Percentiles rank a stretch among this genome's conserved stretches.
phyloP scores from a whole-genome alignment of 164 flowering plant species.

The Paratinospora sagittata region DNA sequence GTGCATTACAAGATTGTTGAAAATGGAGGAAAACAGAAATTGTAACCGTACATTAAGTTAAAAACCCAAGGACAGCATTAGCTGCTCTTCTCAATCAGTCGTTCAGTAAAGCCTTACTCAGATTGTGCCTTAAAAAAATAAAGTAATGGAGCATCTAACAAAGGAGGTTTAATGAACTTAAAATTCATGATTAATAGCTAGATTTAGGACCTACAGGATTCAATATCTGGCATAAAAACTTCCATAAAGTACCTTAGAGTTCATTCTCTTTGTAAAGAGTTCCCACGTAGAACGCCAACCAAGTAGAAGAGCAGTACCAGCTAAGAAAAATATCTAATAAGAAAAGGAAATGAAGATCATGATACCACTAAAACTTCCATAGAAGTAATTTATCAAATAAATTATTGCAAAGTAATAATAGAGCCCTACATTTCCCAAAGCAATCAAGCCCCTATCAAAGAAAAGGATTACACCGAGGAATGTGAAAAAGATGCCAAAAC shows the following conservation, averaged over 20 bases:
- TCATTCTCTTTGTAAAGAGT: conserved; percentile 46
- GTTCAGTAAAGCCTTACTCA: no score
- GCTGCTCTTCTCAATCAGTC: no score
- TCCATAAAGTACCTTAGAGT: conserved; percentile 53
- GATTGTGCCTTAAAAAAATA: no score
- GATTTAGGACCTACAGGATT: background rate
- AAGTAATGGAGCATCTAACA: no score
- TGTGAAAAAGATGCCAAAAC: conserved; percentile 67
- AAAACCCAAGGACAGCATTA: no score
- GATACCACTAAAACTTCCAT: background rate
- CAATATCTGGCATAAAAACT: background rate
- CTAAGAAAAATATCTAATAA: conserved; percentile 48
- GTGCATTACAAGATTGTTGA: background rate
- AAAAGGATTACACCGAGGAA: conserved; percentile 73
- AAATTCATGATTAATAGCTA: no score
- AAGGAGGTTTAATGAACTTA: no score
- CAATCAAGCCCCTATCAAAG: conserved; percentile 83
- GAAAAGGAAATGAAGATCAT: conserved; percentile 13
- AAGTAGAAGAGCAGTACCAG: conserved; percentile 60
- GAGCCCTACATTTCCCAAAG: conserved; percentile 74
- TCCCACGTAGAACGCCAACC: conserved; percentile 65
- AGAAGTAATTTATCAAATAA: background rate
- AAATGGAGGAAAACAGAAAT: background rate
- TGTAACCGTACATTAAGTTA: no score
- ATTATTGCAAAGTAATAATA: background rate